Base-by-base conservation (phyloP, 805 yeast species). In the Wickerhamiella azyma region DNA sequence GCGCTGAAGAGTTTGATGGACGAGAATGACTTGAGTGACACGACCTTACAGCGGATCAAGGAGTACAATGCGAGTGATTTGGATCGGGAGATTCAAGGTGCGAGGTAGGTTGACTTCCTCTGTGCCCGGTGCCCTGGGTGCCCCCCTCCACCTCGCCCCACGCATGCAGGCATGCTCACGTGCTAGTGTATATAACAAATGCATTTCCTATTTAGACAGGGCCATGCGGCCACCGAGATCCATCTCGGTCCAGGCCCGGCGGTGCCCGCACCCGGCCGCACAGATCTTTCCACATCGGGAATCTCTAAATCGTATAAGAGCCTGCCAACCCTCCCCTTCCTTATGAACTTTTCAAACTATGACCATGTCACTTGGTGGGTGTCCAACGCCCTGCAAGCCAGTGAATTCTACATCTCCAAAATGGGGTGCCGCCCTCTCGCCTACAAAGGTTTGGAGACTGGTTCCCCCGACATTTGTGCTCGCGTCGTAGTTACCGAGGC, bases 321-420 rank as follows among this genome's bases (percentile, higher is more conserved):
- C 33, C 33, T 7, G 9, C 9, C 14, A 3, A 13, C 33, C 33
- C 32, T 5, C 19, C 18, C 11, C 32, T 28, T n/a, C 11, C n/a
- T 8, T 11, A 30, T 30, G 33, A 29, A 36, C 30, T 57, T 52
- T 36, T 47, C 45, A 18, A 74, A 71, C n/a, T 82, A 79, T 56
- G 78, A 75, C 61, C 79, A 79, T 54, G 68, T 82, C 3, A 79
- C 81, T 11, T 75, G 81, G 69, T 80, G 78, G 50, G 81, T 79
- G 10, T 73, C 84, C n/a, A 81, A 82, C 52, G 82, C 89, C 19
- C 76, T 74, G 49, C 75, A 75, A 50, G 66, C 76, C 39, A 79
- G 94, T 0, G 58, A 62, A 18, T 72, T 70, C 56, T 74, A 79
- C 48, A 68, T 74, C 39, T 55, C 66, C 13, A 62, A 72, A 6